Percentiles rank a stretch among this genome's conserved stretches.
phyloP scores from a whole-genome alignment of 2,329 filamentous ascomycete genomes.

The Exophiala aquamarina region DNA sequence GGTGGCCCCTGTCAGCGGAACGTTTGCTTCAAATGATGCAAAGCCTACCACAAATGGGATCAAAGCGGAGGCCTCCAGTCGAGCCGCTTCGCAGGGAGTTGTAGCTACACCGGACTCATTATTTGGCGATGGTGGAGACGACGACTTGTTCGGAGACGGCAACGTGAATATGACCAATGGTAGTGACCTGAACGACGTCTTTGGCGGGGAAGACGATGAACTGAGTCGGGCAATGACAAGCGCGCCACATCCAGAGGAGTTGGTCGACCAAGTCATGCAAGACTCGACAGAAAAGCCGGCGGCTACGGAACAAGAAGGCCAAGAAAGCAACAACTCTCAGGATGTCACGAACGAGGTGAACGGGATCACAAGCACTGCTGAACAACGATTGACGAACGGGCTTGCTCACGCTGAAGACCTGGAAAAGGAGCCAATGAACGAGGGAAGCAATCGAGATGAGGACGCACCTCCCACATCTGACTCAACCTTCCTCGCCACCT shows the following conservation, averaged over 20 bases:
- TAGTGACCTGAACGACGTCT: constrained; percentile 57
- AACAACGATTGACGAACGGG: constrained; percentile 38
- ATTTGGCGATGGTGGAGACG: constrained; percentile 72
- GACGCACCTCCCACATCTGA: constrained; percentile 55
- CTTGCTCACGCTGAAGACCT: constrained; percentile 44
- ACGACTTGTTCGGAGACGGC: constrained; percentile 85
- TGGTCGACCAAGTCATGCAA: constrained; percentile 20
- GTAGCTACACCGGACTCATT: constrained; percentile 74
- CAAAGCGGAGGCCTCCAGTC: constrained; percentile 34
- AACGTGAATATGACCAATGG: constrained; percentile 54
- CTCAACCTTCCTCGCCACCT: constrained; percentile 80
- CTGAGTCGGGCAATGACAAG: constrained; percentile 73
- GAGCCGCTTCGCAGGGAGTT: constrained; percentile 53
- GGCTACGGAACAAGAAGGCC: constrained; percentile 8
- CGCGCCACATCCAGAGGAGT: constrained; percentile 55
- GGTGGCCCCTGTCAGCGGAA: constrained; percentile 57
- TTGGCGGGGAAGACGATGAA: constrained; percentile 81
- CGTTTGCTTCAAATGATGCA: constrained; percentile 74
- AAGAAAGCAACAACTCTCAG: constrained; percentile 6
- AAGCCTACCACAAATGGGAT: constrained; percentile 59
- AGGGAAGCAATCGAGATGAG: constrained; percentile 53
- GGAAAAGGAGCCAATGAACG: constrained; percentile 32
- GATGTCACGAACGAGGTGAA: constrained; percentile 24
- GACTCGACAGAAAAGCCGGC: constrained; percentile 11
- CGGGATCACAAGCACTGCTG: constrained; percentile 22